phyloP scores from a whole-genome alignment of 352 stramenopile species.

The Pythium aquatile region DNA sequence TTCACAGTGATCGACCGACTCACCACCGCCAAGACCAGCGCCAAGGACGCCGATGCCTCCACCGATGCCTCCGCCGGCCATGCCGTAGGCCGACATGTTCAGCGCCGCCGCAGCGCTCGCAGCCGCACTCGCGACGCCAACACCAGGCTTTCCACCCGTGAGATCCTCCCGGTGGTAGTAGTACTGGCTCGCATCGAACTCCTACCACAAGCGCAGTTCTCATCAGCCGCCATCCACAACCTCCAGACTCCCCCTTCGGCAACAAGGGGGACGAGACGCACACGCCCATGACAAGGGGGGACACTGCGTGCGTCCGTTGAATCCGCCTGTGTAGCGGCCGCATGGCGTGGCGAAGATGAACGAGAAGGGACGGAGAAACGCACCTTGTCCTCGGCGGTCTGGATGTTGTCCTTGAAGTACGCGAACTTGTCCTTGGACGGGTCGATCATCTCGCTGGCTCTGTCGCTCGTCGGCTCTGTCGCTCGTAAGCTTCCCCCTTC shows the following conservation, averaged over 20 bases:
- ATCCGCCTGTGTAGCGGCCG: too few relatives aligned
- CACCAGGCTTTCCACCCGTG: constrained; percentile 34
- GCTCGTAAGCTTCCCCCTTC: not conserved
- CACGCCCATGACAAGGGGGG: not conserved
- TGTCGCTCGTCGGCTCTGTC: not conserved
- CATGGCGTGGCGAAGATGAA: too few relatives aligned
- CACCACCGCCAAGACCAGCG: not conserved
- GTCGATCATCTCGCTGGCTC: constrained; percentile 58
- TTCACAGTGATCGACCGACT: not conserved
- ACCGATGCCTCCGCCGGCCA: constrained; percentile 30
- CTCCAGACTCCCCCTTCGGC: too few relatives aligned
- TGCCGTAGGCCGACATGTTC: constrained; percentile 50
- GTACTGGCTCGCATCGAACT: constrained; percentile 87
- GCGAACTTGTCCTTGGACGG: constrained; percentile 88
- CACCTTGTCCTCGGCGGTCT: constrained; percentile 86
- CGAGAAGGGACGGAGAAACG: not conserved
- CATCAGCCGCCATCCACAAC: not conserved
- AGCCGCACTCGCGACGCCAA: constrained; percentile 25
- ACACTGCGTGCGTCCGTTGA: too few relatives aligned
- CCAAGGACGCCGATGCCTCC: not conserved
- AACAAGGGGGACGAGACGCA: not conserved
- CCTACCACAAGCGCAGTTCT: constrained; percentile 25
- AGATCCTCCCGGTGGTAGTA: constrained; percentile 87
- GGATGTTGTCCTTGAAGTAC: constrained; percentile 90
- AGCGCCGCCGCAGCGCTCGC: constrained; percentile 30